Percentiles rank a stretch among this genome's conserved stretches.
Conservation (phyloP, 768 basidiomycete genomes). For the Glaciozyma martinii region DNA sequence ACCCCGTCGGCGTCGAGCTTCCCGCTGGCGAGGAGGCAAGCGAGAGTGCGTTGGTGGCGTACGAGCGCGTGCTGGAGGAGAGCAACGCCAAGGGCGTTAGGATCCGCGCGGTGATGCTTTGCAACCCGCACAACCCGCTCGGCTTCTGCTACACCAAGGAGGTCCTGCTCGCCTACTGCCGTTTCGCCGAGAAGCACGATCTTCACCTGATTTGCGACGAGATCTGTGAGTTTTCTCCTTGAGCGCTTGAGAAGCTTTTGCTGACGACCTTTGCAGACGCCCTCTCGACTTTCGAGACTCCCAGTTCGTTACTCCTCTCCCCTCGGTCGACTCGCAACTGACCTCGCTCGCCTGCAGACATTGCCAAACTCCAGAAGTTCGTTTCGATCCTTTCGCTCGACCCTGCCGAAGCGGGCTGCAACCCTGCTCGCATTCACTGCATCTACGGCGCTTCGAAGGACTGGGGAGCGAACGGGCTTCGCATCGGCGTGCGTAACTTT, state of each 20-base stretch:
- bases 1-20: slow-evolving; percentile 26
- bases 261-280: slow-evolving; percentile 12
- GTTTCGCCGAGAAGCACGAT: slow-evolving; percentile 32
- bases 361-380: slow-evolving; percentile 13
- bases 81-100: not conserved
- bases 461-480: slow-evolving; percentile 34
- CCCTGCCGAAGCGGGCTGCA: slow-evolving; percentile 28
- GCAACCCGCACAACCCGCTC: slow-evolving; percentile 35
- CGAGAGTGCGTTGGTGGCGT: slow-evolving; percentile 18
- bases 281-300: slow-evolving; percentile 21
- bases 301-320: not conserved
- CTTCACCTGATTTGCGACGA: slow-evolving; percentile 31
- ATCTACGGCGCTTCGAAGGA: slow-evolving; percentile 33
- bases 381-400: slow-evolving; percentile 34
- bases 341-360: not conserved
- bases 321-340: not conserved
- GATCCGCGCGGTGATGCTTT: slow-evolving; percentile 29
- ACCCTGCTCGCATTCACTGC: slow-evolving; percentile 27
- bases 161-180: slow-evolving; percentile 18
- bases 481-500: slow-evolving; percentile 19
- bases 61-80: slow-evolving; percentile 11
- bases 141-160: slow-evolving; percentile 31
- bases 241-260: not conserved
- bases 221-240: slow-evolving; percentile 15
- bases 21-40: slow-evolving; percentile 13